Conservation (phyloP, 495 filamentous ascomycete species). For the Clohesyomyces aquaticus region DNA sequence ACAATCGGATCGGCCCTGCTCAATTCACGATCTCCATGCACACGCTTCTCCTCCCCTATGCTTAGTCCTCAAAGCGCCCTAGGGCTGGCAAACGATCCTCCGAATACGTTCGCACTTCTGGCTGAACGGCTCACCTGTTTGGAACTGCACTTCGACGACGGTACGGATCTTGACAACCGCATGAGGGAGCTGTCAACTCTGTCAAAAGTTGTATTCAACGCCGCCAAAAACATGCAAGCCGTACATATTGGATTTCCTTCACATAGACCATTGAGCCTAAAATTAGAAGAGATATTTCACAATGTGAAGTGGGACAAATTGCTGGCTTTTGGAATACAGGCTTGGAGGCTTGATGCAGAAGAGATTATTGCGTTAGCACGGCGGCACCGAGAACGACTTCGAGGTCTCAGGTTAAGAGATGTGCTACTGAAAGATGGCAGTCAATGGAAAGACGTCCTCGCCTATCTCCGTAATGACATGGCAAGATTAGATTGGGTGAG, state of each 20-base stretch:
- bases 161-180: conserved; percentile 56
- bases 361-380: conserved; percentile 63
- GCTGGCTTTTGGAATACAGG: conserved; percentile 66
- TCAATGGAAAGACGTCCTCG: conserved; percentile 64
- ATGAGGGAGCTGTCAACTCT: conserved; percentile 59
- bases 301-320: conserved; percentile 63
- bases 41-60: conserved; percentile 66
- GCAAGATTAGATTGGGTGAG: conserved; percentile 62
- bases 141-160: conserved; percentile 59
- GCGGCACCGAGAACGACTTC: conserved; percentile 60
- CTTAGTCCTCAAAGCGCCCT: conserved; percentile 64
- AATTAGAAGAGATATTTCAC: conserved; percentile 66
- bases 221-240: conserved; percentile 63
- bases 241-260: conserved; percentile 69
- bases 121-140: conserved; percentile 59
- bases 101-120: conserved; percentile 55
- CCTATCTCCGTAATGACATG: conserved; percentile 62
- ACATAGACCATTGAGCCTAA: conserved; percentile 58
- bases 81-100: conserved; percentile 53
- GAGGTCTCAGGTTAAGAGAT: conserved; percentile 60
- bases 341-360: conserved; percentile 62
- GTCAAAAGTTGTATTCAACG: conserved; percentile 61
- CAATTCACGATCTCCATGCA: conserved; percentile 57
- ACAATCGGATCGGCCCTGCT: conserved; percentile 63
- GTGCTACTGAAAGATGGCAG: conserved; percentile 62